Evolutionary conservation across 306 rosid species (phyloP).

Genomic region (Senna tora): DNA sequence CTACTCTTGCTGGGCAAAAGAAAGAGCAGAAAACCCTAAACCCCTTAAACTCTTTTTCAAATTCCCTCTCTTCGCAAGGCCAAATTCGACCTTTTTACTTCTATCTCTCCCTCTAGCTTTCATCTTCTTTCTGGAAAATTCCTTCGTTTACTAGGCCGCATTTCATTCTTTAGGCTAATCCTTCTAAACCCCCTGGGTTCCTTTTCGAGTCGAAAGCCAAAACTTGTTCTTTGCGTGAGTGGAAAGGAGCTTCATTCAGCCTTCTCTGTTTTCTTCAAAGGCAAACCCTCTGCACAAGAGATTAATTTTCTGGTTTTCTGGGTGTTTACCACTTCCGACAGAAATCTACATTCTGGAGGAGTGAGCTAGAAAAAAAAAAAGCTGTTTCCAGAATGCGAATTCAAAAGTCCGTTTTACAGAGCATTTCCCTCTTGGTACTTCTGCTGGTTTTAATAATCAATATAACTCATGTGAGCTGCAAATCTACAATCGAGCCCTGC

Average conservation of each 20-base stretch:
- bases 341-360: neutral
- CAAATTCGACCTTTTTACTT: neutral
- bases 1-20: neutral
- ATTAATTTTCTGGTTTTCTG: neutral
- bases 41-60: neutral
- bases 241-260: slow-evolving; percentile 5
- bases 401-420: slow-evolving; percentile 29
- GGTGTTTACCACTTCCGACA: neutral
- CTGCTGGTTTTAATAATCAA: slow-evolving; percentile 40
- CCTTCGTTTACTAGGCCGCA: too few relatives aligned
- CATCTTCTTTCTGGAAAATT: neutral
- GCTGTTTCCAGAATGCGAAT: slow-evolving; percentile 38
- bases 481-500: slow-evolving; percentile 85
- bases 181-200: neutral
- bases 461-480: slow-evolving; percentile 49
- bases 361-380: slow-evolving; percentile 3
- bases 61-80: neutral
- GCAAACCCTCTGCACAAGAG: neutral
- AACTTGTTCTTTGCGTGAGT: too few relatives aligned
- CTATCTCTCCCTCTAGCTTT: neutral
- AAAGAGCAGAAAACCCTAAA: slow-evolving; percentile 15
- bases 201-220: too few relatives aligned
- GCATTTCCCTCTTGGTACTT: slow-evolving; percentile 30
- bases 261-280: neutral
- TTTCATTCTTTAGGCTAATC: neutral